phyloP scores from a whole-genome alignment of 2,329 filamentous ascomycete species.

The Colletotrichum falcatum region DNA sequence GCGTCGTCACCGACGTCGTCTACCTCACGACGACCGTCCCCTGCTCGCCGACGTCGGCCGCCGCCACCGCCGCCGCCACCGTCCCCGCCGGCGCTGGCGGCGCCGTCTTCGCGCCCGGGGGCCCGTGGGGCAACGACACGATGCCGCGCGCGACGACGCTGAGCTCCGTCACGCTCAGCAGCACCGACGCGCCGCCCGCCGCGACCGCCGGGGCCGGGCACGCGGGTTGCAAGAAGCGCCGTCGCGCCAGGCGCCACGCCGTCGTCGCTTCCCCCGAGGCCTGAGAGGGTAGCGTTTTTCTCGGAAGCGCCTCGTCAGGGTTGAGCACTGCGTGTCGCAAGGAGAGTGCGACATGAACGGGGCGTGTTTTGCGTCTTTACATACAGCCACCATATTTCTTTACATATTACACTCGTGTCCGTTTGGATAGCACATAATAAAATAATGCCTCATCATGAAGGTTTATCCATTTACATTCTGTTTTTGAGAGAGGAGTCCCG shows the following conservation, averaged over 20 bases:
- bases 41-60: slow-evolving; percentile 41
- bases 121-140: neutral
- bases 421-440: neutral
- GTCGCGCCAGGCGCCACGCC: neutral
- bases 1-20: slow-evolving; percentile 53
- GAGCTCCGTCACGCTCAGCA: neutral
- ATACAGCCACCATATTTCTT: neutral
- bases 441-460: neutral
- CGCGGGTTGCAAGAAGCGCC: neutral
- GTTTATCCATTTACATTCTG: neutral
- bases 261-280: neutral
- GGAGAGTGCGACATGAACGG: neutral
- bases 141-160: neutral
- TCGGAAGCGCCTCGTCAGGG: no score
- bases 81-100: neutral
- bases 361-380: neutral
- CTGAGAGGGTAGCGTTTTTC: neutral
- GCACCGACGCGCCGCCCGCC: neutral
- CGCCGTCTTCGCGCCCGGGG: neutral
- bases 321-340: no score
- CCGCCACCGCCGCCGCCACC: neutral
- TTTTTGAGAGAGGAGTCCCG: no score
- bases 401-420: neutral
- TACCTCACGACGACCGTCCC: slow-evolving; percentile 53
- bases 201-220: neutral